Evolutionary conservation across 2,329 filamentous ascomycete genomes (phyloP).

Genomic region (Biscogniauxia marginata): DNA sequence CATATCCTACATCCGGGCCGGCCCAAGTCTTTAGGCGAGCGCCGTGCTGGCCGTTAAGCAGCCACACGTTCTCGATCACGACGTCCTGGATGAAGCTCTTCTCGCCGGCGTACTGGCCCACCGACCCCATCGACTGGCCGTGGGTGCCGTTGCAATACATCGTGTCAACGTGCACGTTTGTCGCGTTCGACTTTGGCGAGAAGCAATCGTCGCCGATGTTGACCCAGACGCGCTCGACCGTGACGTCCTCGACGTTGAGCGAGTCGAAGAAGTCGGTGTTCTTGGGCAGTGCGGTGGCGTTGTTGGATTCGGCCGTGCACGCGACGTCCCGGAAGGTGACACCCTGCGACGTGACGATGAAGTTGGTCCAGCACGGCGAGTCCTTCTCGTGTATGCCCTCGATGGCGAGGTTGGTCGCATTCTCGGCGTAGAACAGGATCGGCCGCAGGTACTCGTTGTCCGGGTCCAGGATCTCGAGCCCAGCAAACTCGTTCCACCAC

Average conservation of each 20-base stretch:
- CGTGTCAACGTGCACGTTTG: slow-evolving; percentile 56
- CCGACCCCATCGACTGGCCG: slow-evolving; percentile 56
- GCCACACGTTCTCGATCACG: slow-evolving; percentile 57
- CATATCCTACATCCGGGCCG: slow-evolving; percentile 55
- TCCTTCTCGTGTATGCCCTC: slow-evolving; percentile 59
- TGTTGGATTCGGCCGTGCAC: slow-evolving; percentile 52
- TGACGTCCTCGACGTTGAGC: slow-evolving; percentile 54
- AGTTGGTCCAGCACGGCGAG: slow-evolving; percentile 64
- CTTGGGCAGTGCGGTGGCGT: slow-evolving; percentile 46
- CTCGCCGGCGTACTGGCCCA: slow-evolving; percentile 56
- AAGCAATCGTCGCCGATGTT: slow-evolving; percentile 62
- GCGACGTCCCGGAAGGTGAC: slow-evolving; percentile 53
- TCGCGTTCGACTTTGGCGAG: slow-evolving; percentile 59
- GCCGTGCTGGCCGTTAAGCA: slow-evolving; percentile 51
- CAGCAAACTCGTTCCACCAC: slow-evolving; percentile 43
- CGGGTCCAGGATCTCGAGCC: slow-evolving; percentile 47
- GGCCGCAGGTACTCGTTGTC: slow-evolving; percentile 57
- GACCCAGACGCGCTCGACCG: slow-evolving; percentile 48
- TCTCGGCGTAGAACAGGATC: slow-evolving; percentile 60
- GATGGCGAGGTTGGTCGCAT: slow-evolving; percentile 56
- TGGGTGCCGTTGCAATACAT: slow-evolving; percentile 61
- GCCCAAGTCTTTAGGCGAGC: slow-evolving; percentile 63
- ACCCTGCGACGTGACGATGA: slow-evolving; percentile 56
- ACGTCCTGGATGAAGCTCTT: slow-evolving; percentile 56
- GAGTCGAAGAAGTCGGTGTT: slow-evolving; percentile 65